These are phyloP conservation scores for Podospora conica DNA, from an alignment of 495 filamentous ascomycete species.

Conservation along the genomic window DNA sequence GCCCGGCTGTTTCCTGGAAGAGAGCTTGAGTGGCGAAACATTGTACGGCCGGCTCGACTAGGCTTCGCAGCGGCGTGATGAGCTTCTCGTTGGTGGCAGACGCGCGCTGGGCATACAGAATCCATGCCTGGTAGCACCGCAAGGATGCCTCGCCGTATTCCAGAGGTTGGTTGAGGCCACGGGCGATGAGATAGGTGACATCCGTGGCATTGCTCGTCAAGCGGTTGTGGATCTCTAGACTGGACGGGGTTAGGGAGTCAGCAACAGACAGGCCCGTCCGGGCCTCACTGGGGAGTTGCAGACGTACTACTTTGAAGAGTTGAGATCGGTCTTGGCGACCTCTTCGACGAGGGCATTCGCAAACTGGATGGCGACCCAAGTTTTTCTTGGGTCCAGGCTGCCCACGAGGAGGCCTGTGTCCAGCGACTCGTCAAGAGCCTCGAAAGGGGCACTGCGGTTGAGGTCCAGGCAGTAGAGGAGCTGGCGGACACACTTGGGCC, in stretches of 20 bases:
- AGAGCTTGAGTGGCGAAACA: slow-evolving; percentile 50
- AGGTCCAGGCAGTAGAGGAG: slow-evolving; percentile 56
- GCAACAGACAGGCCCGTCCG: not conserved
- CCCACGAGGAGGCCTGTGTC: slow-evolving; percentile 47
- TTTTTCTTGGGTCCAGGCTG: slow-evolving; percentile 47
- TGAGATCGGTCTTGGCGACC: slow-evolving; percentile 57
- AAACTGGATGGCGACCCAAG: slow-evolving; percentile 65
- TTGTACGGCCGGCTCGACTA: slow-evolving; percentile 50
- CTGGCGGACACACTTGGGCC: slow-evolving; percentile 63
- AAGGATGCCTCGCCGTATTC: slow-evolving; percentile 39
- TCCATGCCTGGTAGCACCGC: slow-evolving; percentile 62
- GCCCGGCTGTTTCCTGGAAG: slow-evolving; percentile 54
- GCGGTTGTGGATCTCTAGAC: slow-evolving; percentile 41
- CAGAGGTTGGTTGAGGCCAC: slow-evolving; percentile 34
- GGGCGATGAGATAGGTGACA: slow-evolving; percentile 41
- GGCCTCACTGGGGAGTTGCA: not conserved
- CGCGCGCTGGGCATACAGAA: slow-evolving; percentile 58
- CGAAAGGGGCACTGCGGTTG: slow-evolving; percentile 41
- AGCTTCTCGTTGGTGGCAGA: slow-evolving; percentile 48
- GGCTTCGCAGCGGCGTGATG: slow-evolving; percentile 48
- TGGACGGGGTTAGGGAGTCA: slow-evolving; percentile 8
- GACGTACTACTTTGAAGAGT: slow-evolving; percentile 49
- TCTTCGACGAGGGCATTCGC: slow-evolving; percentile 69
- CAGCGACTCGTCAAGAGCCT: slow-evolving; percentile 46
- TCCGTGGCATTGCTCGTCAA: slow-evolving; percentile 48